Conservation (phyloP, 768 basidiomycete genomes). For the Pleurotus sapidus region DNA sequence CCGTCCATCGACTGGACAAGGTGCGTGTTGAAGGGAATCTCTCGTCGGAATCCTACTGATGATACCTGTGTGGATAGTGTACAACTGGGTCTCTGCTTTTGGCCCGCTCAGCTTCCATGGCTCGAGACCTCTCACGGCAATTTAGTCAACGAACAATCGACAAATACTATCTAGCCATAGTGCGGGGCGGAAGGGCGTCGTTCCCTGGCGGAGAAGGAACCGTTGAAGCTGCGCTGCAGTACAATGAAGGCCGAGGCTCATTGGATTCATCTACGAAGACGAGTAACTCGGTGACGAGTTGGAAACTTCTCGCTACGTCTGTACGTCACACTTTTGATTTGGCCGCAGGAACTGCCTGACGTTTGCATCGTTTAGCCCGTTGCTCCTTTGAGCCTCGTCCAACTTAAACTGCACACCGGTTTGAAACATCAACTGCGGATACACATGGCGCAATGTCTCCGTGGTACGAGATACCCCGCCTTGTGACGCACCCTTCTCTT, state of each 20-base stretch:
- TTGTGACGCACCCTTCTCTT: not conserved
- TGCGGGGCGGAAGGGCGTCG: slow-evolving; percentile 47
- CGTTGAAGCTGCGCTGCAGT: slow-evolving; percentile 40
- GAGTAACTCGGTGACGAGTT: slow-evolving; percentile 45
- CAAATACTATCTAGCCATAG: slow-evolving; percentile 66
- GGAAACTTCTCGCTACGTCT: slow-evolving; percentile 58
- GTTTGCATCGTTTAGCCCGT: slow-evolving; percentile 24
- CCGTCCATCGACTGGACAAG: slow-evolving; percentile 69
- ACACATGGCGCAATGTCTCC: slow-evolving; percentile 51
- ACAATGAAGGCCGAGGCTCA: slow-evolving; percentile 44
- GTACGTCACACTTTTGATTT: slow-evolving; percentile 32
- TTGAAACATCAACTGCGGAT: slow-evolving; percentile 72
- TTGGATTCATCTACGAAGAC: slow-evolving; percentile 27
- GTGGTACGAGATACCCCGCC: slow-evolving; percentile 29
- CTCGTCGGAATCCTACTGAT: not conserved
- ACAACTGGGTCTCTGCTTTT: slow-evolving; percentile 66
- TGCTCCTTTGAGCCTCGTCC: slow-evolving; percentile 54
- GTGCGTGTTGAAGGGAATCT: slow-evolving; percentile 26
- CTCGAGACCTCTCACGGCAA: slow-evolving; percentile 53
- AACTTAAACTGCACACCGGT: slow-evolving; percentile 56
- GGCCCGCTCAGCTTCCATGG: slow-evolving; percentile 38
- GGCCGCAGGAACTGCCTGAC: not conserved
- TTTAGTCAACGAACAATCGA: slow-evolving; percentile 43
- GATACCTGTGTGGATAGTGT: slow-evolving; percentile 28
- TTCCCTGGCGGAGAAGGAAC: slow-evolving; percentile 37